Base-by-base conservation (phyloP, 148 eudicot species). In the Drosera capensis region DNA sequence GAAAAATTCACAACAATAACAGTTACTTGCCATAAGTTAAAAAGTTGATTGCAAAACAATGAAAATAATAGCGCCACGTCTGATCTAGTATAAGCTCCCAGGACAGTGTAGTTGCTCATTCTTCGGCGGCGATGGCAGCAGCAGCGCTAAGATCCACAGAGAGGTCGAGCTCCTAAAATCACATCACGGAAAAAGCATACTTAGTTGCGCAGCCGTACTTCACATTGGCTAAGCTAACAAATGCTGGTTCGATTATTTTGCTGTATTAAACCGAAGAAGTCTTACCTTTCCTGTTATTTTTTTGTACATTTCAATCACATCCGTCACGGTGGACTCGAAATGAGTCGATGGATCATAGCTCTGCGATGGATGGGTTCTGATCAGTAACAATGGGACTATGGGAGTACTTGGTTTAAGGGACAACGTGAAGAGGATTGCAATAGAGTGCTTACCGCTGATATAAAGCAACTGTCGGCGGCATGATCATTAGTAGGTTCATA, bases 381-480 rank as follows among this genome's bases (percentile, higher is more conserved):
- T 34, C 38, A 34, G 38, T 34, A 48, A 23, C 9, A 15, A 16
- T 3, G 5, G 7, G 30, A 16, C 17, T 23, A 38, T 3, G 14
- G n/a, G 39, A 28, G 14, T 11, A 39, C 22, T n/a, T n/a, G n/a
- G n/a, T n/a, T n/a, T n/a, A n/a, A n/a, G n/a, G n/a, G n/a, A n/a
- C n/a, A n/a, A n/a, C n/a, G n/a, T n/a, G n/a, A n/a, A n/a, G n/a
- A n/a, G n/a, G n/a, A n/a, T n/a, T n/a, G n/a, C n/a, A n/a, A n/a
- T n/a, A n/a, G n/a, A n/a, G n/a, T n/a, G n/a, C 87, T 65, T 76
- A 90, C 99, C 14, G 78, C 61, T 24, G 99, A 90, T 51, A 90
- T 71, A 67, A 75, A 90, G 75, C 99, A 84, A 64, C 57, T 65
- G 46, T 90, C 99, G 39, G 68, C 24, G 30, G 55, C 57, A 25